These are phyloP conservation scores for Spencermartinsiella europaea DNA, from an alignment of 805 yeast genomes.

Conservation along the genomic window DNA sequence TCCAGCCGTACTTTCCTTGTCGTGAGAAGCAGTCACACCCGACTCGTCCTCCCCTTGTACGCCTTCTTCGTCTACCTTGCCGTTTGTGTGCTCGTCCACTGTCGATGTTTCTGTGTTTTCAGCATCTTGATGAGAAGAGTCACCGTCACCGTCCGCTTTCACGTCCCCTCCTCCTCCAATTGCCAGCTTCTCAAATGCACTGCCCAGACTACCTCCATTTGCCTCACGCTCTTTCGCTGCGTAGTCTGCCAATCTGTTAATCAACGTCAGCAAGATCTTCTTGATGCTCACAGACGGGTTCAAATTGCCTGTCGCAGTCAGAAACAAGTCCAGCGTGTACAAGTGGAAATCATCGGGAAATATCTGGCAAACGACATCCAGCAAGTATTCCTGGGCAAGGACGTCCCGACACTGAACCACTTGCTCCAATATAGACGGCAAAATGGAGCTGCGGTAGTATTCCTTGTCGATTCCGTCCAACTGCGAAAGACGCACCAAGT, in stretches of 20 bases:
- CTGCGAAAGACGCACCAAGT: conserved; percentile 83
- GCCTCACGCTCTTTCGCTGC: conserved; percentile 18
- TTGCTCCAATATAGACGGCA: conserved; percentile 83
- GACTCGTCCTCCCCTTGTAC: conserved; percentile 10
- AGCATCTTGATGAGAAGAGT: conserved; percentile 3
- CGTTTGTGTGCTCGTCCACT: conserved; percentile 12
- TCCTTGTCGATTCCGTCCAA: conserved; percentile 60
- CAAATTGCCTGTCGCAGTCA: conserved; percentile 60
- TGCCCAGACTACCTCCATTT: conserved; percentile 9
- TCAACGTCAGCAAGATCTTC: conserved; percentile 61
- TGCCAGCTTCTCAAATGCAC: conserved; percentile 10
- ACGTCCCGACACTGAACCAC: conserved; percentile 87
- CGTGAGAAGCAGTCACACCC: conserved; percentile 6
- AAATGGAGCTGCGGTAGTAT: conserved; percentile 43
- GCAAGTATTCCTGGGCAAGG: conserved; percentile 84
- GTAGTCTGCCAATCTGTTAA: conserved; percentile 46
- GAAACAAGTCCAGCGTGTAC: conserved; percentile 59
- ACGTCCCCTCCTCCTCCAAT: conserved; percentile 6
- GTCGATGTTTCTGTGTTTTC: conserved; percentile 13
- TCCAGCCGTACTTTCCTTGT: neutral
- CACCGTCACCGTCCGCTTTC: conserved; percentile 11
- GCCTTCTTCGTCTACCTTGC: conserved; percentile 1
- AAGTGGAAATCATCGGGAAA: conserved; percentile 92
- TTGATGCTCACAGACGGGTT: conserved; percentile 67
- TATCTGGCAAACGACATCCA: conserved; percentile 89